Evolutionary conservation across 495 filamentous ascomycete genomes (phyloP), one percentile per base, ranked within the genome.

Genomic region (Tuber magnatum): DNA sequence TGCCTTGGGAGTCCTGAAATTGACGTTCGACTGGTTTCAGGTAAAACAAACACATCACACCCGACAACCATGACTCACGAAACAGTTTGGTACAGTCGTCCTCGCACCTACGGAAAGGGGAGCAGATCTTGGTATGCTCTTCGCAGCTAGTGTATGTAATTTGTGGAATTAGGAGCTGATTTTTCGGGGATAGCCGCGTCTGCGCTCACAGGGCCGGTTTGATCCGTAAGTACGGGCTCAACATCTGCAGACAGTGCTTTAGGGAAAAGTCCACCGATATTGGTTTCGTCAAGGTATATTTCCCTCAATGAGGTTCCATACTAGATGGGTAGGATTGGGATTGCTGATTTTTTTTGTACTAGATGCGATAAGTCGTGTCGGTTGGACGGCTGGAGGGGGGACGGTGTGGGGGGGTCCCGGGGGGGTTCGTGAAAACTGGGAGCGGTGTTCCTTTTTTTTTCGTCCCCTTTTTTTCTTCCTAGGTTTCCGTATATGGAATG

Each of bases 211-310:
- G 87, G 83, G 94, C 93, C 81, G 94, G 94, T 93, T 89, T 97
- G 77, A 94, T 97, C 90, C 92, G 94, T 88, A 97, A 97, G 88
- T 97, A 97, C 88, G 94, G 94, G 85, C 89, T 99, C 84, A 94
- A 97, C 87, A 94, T 98, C 89, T 97, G 94, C 92, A 92, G 94
- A 90, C 94, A 99, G 88, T 98, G 95, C 91, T 99, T 99, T 90
- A 88, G 95, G 84, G 95, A 99, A 90, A 97, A 98, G 90, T 88
- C 90, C 80, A 82, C 87, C 84, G 94, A 97, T 85, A 97, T 99
- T 86, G 95, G 95, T 82, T 99, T 99, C 89, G 87, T 90, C 87
- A 98, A 99, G 94, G 94, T 94, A 88, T 85, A 88, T 84, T 78
- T 79, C 74, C 35, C 68, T 12, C 35, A 69, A 5, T 65, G 56